Percentiles rank a stretch among this genome's conserved stretches.
These are phyloP conservation scores for Monosporascus sp. DNA, from an alignment of 2,329 filamentous ascomycete species.

Conservation along the genomic window DNA sequence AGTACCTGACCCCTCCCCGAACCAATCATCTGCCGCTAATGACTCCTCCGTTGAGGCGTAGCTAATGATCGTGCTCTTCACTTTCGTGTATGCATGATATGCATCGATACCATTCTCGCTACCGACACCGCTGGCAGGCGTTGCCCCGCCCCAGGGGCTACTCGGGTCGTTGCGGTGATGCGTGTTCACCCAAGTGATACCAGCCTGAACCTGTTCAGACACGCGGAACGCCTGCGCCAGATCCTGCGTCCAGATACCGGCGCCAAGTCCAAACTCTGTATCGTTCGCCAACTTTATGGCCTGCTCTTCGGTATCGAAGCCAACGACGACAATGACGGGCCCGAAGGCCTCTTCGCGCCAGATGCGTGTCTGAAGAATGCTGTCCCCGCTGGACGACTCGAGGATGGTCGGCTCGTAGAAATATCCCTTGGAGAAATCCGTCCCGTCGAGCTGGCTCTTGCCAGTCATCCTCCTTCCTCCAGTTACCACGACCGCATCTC, in stretches of 20 bases:
- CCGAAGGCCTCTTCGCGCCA: slow-evolving; percentile 81
- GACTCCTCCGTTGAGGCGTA: slow-evolving; percentile 53
- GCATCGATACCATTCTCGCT: slow-evolving; percentile 69
- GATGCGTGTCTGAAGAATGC: slow-evolving; percentile 65
- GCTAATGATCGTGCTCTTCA: slow-evolving; percentile 66
- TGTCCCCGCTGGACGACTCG: slow-evolving; percentile 43
- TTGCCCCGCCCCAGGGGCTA: slow-evolving; percentile 64
- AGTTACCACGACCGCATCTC: slow-evolving; percentile 29
- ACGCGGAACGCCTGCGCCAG: slow-evolving; percentile 69
- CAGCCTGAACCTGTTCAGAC: slow-evolving; percentile 64
- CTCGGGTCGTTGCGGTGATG: slow-evolving; percentile 70
- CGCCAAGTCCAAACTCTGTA: slow-evolving; percentile 71
- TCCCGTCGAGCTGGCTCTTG: slow-evolving; percentile 42
- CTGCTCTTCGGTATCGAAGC: slow-evolving; percentile 69
- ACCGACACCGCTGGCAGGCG: slow-evolving; percentile 59
- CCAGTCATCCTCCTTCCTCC: slow-evolving; percentile 46
- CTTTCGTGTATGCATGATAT: slow-evolving; percentile 52
- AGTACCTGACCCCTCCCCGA: slow-evolving; percentile 49
- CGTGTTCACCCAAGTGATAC: slow-evolving; percentile 53
- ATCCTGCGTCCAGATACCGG: slow-evolving; percentile 71
- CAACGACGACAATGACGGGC: slow-evolving; percentile 69
- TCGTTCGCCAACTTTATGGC: slow-evolving; percentile 67
- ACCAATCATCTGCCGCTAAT: slow-evolving; percentile 59
- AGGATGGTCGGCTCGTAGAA: slow-evolving; percentile 81
- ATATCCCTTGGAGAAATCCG: slow-evolving; percentile 54